phyloP scores from a whole-genome alignment of 306 rosid species.

The Arachis hypogaea region DNA sequence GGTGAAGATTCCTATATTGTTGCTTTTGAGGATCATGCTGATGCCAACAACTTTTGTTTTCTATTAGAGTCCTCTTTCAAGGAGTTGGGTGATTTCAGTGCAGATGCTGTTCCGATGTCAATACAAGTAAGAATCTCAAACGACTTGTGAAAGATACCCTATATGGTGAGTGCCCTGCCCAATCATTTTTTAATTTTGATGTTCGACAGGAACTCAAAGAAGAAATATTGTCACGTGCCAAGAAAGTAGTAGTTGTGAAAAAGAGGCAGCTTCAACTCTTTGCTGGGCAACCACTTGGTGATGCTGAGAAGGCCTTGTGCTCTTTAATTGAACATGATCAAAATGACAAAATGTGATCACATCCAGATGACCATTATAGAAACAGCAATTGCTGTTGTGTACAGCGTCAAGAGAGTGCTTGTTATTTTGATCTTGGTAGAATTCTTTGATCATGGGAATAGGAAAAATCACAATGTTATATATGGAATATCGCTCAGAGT shows the following conservation, averaged over 20 bases:
- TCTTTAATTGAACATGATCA: constrained; percentile 58
- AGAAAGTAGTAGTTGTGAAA: constrained; percentile 69
- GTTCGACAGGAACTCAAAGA: constrained; percentile 69
- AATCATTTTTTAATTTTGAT: constrained; percentile 16
- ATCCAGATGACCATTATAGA: constrained; percentile 20
- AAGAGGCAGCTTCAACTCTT: constrained; percentile 82
- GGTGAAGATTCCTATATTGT: constrained; percentile 57
- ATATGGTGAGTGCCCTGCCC: constrained; percentile 14
- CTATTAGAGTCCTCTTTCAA: constrained; percentile 70
- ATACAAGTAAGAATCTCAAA: constrained; percentile 54
- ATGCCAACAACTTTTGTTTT: constrained; percentile 80
- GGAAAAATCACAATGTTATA: too few species aligned
- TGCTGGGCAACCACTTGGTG: constrained; percentile 83
- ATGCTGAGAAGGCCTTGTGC: constrained; percentile 73
- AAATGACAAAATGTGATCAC: constrained; percentile 41
- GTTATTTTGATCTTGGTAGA: too few species aligned
- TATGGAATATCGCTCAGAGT: too few species aligned
- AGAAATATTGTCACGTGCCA: constrained; percentile 52
- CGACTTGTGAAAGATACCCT: not conserved
- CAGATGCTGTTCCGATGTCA: constrained; percentile 67
- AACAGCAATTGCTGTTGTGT: not conserved
- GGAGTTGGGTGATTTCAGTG: constrained; percentile 71
- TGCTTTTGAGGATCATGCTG: constrained; percentile 77
- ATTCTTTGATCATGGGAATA: too few species aligned
- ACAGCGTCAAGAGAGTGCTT: too few species aligned